Evolutionary conservation across 371 early-diverging fungal genomes (phyloP), one percentile per base, ranked within the genome.

Genomic region (Rhizomucor miehei): DNA sequence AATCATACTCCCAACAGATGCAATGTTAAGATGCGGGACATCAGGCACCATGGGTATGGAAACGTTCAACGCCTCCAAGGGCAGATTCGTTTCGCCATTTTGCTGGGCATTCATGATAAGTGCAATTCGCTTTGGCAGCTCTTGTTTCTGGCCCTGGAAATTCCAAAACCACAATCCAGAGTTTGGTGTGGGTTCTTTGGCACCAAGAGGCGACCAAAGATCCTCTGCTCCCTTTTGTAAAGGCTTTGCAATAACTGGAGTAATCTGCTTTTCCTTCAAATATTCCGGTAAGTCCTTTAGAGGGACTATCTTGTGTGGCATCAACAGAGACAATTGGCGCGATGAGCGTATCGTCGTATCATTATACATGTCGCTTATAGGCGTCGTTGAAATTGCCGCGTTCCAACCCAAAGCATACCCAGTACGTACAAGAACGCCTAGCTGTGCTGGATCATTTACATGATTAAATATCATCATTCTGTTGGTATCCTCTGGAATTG

Each of bases 1-100:
- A 37, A 85, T 65, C 13, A 80, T 75, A 34, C 73, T 66, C 4
- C 82, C 83, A 14, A 77, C 82, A 29, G 57, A 66, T 1, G 80
- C 71, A 23, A 80, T 79, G 52, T 82, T 82, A 47, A 85, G 58
- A 11, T 80, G 80, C 60, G 82, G 80, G 6, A 80, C 80, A 16
- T 55, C 58, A 3, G 63, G 49, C 41, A 57, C 47, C 79, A 81
- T 82, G 1, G 83, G 83, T 17, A 82, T 63, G 6, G 83, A 79
- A 3, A 85, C 78, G n/a, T 75, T 64, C 6, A 82, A 47, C 38
- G 67, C 73, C 19, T 73, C 41, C 8, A 29, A 29, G 8, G 5
- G 29, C 16, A 80, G 43, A 5, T 57, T 60, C 16, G 63, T 51
- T 5, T 71, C 80, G 0, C 81, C 81, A 35, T 71, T 62, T 46